Base-by-base conservation (phyloP, 2,329 filamentous ascomycete genomes). In the Leptodontidium sp. region DNA sequence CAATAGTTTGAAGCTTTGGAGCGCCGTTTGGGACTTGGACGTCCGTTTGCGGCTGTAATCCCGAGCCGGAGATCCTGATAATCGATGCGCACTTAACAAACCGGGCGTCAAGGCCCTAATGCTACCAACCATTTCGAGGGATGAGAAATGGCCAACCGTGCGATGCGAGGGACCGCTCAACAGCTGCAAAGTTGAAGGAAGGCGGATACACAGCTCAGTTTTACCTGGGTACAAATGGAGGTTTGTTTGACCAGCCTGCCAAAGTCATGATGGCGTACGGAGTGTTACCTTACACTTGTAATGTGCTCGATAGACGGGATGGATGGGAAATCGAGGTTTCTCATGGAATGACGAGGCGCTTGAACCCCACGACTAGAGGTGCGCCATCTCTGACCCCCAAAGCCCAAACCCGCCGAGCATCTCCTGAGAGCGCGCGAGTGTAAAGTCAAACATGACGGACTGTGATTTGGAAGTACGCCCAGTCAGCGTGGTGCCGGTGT, bases 131-230 rank as follows among this genome's bases (percentile, higher is more conserved):
- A 61, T 61, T 64, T 66, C 26, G 64, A 58, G 53, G 52, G 12
- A 61, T 26, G 38, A 14, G 32, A 59, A 52, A 53, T 7, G 9
- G n/a, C 53, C 29, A 14, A 61, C 50, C 15, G 50, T 61, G 52
- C n/a, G 63, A 70, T 47, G 35, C 45, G 61, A 64, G 24, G 45
- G 45, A 43, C n/a, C 49, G 73, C 69, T 70, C 71, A 65, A 73
- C 72, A 71, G 65, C 62, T 43, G 21, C 35, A 55, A 29, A 29
- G 12, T 24, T n/a, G 21, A 59, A 24, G n/a, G n/a, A 35, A 32
- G 12, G 26, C 6, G 32, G 17, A 3, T 52, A 35, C 47, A 26
- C 61, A 53, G 47, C 61, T 53, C 38, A 40, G 38, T 2, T 40
- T 40, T n/a, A 45, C n/a, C 17, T n/a, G n/a, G 17, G 15, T 45